These are phyloP conservation scores for Exsudoporus frostii DNA, from an alignment of 768 basidiomycete genomes.

Conservation along the genomic window DNA sequence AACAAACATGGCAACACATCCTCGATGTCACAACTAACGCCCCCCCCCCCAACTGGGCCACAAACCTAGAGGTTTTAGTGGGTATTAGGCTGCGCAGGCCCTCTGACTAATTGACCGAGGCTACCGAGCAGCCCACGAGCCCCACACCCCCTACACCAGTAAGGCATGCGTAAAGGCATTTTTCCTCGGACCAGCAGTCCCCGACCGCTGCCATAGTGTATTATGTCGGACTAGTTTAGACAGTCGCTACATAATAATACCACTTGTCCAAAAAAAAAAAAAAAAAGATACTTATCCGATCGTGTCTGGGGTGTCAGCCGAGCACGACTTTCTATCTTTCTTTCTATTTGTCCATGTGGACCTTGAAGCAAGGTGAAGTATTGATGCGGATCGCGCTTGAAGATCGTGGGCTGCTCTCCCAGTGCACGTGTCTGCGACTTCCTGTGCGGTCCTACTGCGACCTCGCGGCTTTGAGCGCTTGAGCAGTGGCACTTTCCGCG, in stretches of 20 bases:
- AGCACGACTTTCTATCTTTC: too few species aligned
- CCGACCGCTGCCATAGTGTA: not conserved
- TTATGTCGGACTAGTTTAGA: not conserved
- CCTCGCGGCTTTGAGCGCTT: not conserved
- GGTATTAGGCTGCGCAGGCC: not conserved
- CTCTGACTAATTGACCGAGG: not conserved
- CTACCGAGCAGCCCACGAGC: too few species aligned
- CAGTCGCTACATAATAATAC: not conserved
- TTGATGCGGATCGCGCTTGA: too few species aligned
- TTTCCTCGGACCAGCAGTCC: not conserved
- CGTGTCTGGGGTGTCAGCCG: too few species aligned
- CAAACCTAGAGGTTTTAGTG: not conserved
- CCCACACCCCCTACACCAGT: too few species aligned
- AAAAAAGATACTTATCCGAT: too few species aligned
- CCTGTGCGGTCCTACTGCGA: not conserved
- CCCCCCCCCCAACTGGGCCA: too few species aligned
- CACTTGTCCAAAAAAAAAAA: not conserved
- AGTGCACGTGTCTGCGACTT: constrained; percentile 1
- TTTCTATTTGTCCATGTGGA: too few species aligned
- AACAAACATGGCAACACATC: too few species aligned
- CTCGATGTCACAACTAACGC: too few species aligned
- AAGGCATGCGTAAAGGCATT: not conserved
- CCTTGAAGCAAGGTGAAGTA: too few species aligned
- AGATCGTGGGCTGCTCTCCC: too few species aligned
- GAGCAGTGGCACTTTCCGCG: not conserved